Evolutionary conservation across 331 rosid species (phyloP).

Genomic region (Saraca asoca): DNA sequence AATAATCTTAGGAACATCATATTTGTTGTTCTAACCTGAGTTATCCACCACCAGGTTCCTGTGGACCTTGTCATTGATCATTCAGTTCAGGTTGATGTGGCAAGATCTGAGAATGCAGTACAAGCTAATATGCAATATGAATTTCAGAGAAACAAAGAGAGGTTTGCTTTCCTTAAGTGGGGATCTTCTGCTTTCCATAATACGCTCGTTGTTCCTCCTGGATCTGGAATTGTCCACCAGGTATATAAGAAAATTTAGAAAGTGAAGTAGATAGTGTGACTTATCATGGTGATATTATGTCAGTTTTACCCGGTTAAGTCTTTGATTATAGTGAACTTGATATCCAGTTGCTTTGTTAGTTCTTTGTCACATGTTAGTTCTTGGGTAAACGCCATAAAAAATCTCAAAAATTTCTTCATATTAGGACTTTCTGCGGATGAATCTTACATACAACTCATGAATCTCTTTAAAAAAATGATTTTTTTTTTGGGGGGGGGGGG

Average conservation of each 20-base stretch:
- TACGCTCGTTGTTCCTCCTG: slow-evolving; percentile 24
- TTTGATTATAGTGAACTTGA: too few relatives aligned
- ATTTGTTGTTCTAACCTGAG: neutral
- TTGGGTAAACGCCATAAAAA: too few relatives aligned
- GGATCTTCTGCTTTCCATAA: slow-evolving; percentile 28
- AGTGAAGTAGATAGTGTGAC: neutral
- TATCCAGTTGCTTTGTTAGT: too few relatives aligned
- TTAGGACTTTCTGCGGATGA: too few relatives aligned
- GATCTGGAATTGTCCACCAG: slow-evolving; percentile 32
- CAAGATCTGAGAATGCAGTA: slow-evolving; percentile 31
- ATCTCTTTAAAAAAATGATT: too few relatives aligned
- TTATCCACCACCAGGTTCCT: neutral
- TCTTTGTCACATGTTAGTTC: too few relatives aligned
- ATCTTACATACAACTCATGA: too few relatives aligned
- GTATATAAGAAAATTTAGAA: slow-evolving; percentile 7
- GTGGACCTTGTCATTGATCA: slow-evolving; percentile 24
- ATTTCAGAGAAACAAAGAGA: slow-evolving; percentile 29
- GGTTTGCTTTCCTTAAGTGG: slow-evolving; percentile 35
- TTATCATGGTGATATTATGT: too few relatives aligned
- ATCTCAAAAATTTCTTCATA: too few relatives aligned
- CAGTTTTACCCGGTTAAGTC: too few relatives aligned
- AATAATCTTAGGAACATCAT: too few relatives aligned
- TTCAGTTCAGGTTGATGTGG: slow-evolving; percentile 31
- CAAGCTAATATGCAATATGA: slow-evolving; percentile 29
- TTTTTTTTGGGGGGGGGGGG: too few relatives aligned